Base-by-base conservation (phyloP, 169 alveolate species). In the Plasmodium falciparum region DNA sequence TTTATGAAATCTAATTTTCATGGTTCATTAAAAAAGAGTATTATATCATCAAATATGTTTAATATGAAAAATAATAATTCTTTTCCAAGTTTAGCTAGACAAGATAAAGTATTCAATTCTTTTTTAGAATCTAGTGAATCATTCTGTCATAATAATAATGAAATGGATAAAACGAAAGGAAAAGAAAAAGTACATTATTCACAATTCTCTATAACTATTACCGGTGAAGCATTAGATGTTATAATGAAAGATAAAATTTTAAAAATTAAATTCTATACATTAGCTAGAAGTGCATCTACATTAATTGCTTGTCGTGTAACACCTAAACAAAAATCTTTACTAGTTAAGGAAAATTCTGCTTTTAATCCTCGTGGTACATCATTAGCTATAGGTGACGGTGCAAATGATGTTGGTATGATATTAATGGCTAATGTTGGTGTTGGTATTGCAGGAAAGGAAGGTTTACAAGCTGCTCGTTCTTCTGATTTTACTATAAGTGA, bases 391-490 rank as follows among this genome's bases (percentile, higher is more conserved):
- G 99, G 99, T 12, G 99, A 99, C 93, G 99, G 99, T 13, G 99
- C 99, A 15, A 98, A 99, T 96, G 99, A 99, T 94, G 99, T 98
- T 29, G 98, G 98, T 22, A 99, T 99, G 99, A 97, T 99, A 45
- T 95, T 97, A 90, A 98, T 97, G 67, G 99, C 99, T 43, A 97
- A 99, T 78, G 99, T 98, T 17, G 99, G 99, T 12, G 98, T 99
- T 13, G 99, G 99, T 20, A 95, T 97, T 45, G 95, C 95, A 59
- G 99, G 99, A 22, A 93, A 97, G 65, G 99, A 98, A 91, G 99
- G 99, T 8, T 92, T 96, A 50, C 99, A 98, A 88, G 99, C 99
- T 0, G 97, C 96, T 26, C 95, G 97, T 47, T 94, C 97, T 0
- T 95, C 99, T 3, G 99, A 97, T 76, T 96, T 96, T 76, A 96